Conservation (phyloP, 2,329 filamentous ascomycete species). For the Fusarium torreyae region DNA sequence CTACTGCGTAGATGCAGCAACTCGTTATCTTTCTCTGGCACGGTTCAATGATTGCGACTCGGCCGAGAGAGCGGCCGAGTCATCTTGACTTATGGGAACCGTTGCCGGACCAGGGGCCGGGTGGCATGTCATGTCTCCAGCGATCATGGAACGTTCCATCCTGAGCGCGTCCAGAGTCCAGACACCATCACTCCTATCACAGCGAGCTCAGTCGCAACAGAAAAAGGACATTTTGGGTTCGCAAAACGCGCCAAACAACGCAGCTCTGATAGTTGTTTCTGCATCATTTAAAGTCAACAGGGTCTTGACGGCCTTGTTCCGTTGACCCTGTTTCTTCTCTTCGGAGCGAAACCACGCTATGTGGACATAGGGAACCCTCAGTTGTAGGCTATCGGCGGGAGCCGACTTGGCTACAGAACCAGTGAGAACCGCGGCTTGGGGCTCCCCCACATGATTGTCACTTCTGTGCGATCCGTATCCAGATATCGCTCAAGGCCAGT, state of each 20-base stretch:
- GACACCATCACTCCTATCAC: not conserved
- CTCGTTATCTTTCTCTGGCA: slow-evolving; percentile 5
- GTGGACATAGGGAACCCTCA: slow-evolving; percentile 13
- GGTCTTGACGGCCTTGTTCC: not conserved
- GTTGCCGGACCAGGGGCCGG: slow-evolving; percentile 30
- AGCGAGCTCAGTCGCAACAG: slow-evolving; percentile 1
- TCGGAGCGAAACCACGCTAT: slow-evolving; percentile 14
- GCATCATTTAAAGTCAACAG: not conserved
- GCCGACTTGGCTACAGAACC: slow-evolving; percentile 33
- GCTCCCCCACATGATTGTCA: slow-evolving; percentile 21
- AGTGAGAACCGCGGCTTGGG: slow-evolving; percentile 24
- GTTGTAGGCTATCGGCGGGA: slow-evolving; percentile 39
- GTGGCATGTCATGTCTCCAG: slow-evolving; percentile 40
- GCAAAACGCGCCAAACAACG: not conserved
- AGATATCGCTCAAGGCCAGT: slow-evolving; percentile 8
- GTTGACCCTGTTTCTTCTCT: not conserved
- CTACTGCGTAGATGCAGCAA: not conserved
- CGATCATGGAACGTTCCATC: slow-evolving; percentile 43
- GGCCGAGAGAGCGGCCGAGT: slow-evolving; percentile 41
- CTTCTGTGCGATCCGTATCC: not conserved
- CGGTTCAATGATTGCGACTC: slow-evolving; percentile 15
- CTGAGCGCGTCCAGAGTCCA: slow-evolving; percentile 18
- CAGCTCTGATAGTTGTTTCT: not conserved
- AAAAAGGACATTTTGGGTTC: not conserved
- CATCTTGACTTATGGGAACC: slow-evolving; percentile 17